phyloP scores from a whole-genome alignment of 345 rosid genomes.

The Ailanthus altissimus region DNA sequence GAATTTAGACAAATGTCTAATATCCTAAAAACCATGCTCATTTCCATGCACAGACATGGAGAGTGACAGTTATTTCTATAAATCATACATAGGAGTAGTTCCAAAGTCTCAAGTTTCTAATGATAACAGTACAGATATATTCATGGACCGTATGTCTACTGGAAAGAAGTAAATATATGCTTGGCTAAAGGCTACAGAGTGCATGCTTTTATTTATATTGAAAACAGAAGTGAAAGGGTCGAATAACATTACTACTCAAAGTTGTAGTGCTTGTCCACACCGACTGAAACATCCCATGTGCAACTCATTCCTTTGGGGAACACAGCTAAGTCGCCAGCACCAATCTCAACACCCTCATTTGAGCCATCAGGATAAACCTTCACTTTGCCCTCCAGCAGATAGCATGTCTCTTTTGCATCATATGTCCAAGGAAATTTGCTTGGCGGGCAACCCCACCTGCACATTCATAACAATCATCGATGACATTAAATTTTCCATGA shows the following conservation, averaged over 20 bases:
- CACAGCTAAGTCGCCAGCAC: constrained; percentile 77
- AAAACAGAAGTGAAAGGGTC: not conserved
- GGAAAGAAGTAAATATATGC: not conserved
- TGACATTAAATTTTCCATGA: not conserved
- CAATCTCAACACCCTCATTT: constrained; percentile 64
- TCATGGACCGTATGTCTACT: not conserved
- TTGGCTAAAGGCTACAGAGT: not conserved
- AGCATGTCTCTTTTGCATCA: constrained; percentile 71
- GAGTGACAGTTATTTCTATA: not conserved
- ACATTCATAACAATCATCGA: not conserved
- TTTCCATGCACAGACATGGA: not conserved
- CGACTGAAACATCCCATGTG: constrained; percentile 90
- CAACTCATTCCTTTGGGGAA: constrained; percentile 94
- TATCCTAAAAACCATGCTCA: not conserved
- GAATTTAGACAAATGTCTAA: not conserved
- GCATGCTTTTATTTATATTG: constrained; percentile 4
- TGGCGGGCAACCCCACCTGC: constrained; percentile 95
- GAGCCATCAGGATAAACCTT: constrained; percentile 81
- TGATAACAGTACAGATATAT: not conserved
- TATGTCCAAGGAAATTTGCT: constrained; percentile 95
- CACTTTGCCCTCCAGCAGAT: constrained; percentile 69
- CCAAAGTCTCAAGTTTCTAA: not conserved
- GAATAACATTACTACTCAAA: constrained; percentile 41
- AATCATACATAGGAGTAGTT: not conserved
- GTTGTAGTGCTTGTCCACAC: constrained; percentile 85